These are phyloP conservation scores for Aspergillus felis DNA, from an alignment of 2,329 filamentous ascomycete genomes.

Conservation along the genomic window DNA sequence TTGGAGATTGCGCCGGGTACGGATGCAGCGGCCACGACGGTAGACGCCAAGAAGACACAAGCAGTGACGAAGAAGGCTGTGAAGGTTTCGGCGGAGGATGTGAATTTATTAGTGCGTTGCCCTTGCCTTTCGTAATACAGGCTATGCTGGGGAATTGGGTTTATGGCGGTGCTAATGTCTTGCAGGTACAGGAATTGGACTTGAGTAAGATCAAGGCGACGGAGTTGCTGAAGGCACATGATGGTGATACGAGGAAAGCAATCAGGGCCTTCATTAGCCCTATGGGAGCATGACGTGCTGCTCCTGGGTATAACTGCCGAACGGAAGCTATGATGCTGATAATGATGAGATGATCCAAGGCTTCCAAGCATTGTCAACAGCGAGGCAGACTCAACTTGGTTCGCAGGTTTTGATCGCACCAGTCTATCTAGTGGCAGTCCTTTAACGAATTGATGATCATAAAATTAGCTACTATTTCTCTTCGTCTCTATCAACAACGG, in stretches of 20 bases:
- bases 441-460: background rate
- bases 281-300: conserved; percentile 10
- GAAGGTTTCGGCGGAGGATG: conserved; percentile 45
- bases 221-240: conserved; percentile 44
- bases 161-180: background rate
- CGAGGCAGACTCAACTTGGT: background rate
- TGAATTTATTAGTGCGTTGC: conserved; percentile 42
- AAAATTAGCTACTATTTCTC: background rate
- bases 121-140: background rate
- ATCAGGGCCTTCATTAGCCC: conserved; percentile 41
- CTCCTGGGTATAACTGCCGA: background rate
- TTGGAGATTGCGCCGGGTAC: conserved; percentile 42
- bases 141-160: background rate
- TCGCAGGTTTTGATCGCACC: background rate
- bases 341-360: background rate
- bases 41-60: conserved; percentile 26
- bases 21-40: conserved; percentile 16
- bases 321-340: background rate
- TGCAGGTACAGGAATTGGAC: conserved; percentile 44
- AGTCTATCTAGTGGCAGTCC: background rate
- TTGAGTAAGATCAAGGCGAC: conserved; percentile 45
- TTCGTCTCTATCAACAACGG: background rate
- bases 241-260: conserved; percentile 41
- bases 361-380: background rate
- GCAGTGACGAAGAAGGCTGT: conserved; percentile 39